phyloP scores from a whole-genome alignment of 176 grass and related monocot genomes.

The Pontederia paniculata region DNA sequence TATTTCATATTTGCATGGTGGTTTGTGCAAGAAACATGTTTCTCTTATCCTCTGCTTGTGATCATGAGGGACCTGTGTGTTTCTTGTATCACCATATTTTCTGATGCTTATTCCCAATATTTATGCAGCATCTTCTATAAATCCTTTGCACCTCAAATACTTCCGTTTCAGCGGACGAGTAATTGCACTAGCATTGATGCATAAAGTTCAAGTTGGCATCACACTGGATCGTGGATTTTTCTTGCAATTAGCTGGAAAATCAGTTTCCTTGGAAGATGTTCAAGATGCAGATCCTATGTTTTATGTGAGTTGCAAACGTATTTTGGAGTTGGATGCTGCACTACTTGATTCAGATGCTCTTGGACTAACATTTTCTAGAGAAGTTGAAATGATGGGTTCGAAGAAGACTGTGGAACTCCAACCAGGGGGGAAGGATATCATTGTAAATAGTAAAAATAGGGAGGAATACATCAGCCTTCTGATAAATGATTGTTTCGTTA shows the following conservation, averaged over 20 bases:
- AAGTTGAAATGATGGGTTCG: constrained; percentile 62
- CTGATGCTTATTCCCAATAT: background rate
- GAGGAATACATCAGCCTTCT: constrained; percentile 69
- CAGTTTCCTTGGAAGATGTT: constrained; percentile 80
- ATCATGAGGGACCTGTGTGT: background rate
- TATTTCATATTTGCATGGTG: too few relatives aligned
- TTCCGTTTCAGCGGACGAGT: constrained; percentile 79
- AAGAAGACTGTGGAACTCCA: constrained; percentile 64
- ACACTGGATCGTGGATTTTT: constrained; percentile 74
- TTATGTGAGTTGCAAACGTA: constrained; percentile 75
- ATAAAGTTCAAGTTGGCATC: constrained; percentile 89
- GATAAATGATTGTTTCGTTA: constrained; percentile 73
- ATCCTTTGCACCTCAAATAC: constrained; percentile 89
- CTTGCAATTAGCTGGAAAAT: constrained; percentile 71
- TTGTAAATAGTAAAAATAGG: constrained; percentile 76
- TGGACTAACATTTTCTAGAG: constrained; percentile 71
- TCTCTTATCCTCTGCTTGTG: background rate
- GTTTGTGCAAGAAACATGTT: too few relatives aligned
- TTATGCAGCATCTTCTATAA: constrained; percentile 68
- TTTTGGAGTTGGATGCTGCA: constrained; percentile 80
- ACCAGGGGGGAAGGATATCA: constrained; percentile 64
- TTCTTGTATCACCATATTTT: too few relatives aligned
- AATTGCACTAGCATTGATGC: constrained; percentile 94
- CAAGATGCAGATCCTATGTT: constrained; percentile 59
- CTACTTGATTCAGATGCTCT: constrained; percentile 63